A percentile compares a stretch with the other conserved stretches of the same genome.
phyloP scores from a whole-genome alignment of 208 protist genomes.

The Wallacemonas collosoma region DNA sequence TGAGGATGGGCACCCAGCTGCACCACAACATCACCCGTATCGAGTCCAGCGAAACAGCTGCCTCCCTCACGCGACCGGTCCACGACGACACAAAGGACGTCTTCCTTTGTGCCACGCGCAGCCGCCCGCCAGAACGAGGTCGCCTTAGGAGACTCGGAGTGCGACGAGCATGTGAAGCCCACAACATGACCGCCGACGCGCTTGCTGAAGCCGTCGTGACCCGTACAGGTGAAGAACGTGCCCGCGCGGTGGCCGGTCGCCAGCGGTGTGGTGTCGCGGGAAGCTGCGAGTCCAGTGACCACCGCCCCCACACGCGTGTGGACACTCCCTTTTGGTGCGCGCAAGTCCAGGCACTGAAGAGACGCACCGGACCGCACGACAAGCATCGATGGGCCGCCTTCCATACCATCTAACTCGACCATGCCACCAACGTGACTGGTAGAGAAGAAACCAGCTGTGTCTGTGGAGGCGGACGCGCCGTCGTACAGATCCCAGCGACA shows the following conservation, averaged over 20 bases:
- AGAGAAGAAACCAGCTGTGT: slow-evolving; percentile 28
- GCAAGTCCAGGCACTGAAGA: slow-evolving; percentile 60
- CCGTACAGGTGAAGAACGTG: slow-evolving; percentile 58
- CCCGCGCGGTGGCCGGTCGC: slow-evolving; percentile 16
- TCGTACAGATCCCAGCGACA: slow-evolving; percentile 48
- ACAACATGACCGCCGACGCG: slow-evolving; percentile 69
- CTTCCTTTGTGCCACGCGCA: slow-evolving; percentile 48
- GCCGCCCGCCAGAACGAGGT: slow-evolving; percentile 27
- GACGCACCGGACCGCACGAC: slow-evolving; percentile 42
- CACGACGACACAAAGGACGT: slow-evolving; percentile 58
- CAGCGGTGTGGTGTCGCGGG: slow-evolving; percentile 50
- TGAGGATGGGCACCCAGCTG: slow-evolving; percentile 5
- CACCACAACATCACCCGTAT: slow-evolving; percentile 62
- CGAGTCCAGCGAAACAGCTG: slow-evolving; percentile 61
- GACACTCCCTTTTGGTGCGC: slow-evolving; percentile 15
- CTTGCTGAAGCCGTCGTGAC: slow-evolving; percentile 45
- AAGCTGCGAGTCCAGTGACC: slow-evolving; percentile 33
- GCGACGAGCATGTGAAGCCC: slow-evolving; percentile 27
- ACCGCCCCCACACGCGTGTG: slow-evolving; percentile 16
- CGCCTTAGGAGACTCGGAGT: slow-evolving; percentile 7
- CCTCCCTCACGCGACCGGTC: slow-evolving; percentile 32
- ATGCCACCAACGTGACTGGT: slow-evolving; percentile 68
- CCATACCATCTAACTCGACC: slow-evolving; percentile 35
- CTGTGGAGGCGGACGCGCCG: background rate
- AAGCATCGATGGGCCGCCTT: slow-evolving; percentile 29